Evolutionary conservation across 768 basidiomycete genomes (phyloP), one percentile per base, ranked within the genome.

Genomic region (Leccinum longicurvipes): DNA sequence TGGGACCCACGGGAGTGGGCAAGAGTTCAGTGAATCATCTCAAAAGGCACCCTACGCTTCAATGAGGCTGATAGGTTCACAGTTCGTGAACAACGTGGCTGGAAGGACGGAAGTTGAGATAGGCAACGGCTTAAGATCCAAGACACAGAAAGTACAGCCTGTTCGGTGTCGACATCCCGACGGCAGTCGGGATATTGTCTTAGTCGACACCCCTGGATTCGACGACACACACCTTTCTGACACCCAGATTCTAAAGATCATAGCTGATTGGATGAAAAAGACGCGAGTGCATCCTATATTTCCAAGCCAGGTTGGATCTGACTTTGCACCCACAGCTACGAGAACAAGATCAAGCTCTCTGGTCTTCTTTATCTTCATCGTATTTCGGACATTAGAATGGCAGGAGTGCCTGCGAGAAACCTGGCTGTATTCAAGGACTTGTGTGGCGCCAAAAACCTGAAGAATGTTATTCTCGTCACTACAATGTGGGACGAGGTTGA

Each of bases 151-250:
- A 1, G 47, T 63, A 17, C 46, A 54, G 24, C 12, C 54, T 4
- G 14, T 63, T 15, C 54, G 47, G 2, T 63, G 58, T 50, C 12
- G 14, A 14, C 61, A 63, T 14, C 61, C 62, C 6, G 58, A 63
- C 3, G 52, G 61, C 10, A 3, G 12, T 31, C 57, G 54, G 27
- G 54, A 42, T 25, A 51, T 63, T 32, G 32, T 63, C 28, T 31
- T 63, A n/a, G 57, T 62, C 5, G 60, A 62, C 28, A 62, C 60
- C 3, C 61, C 61, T 4, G 60, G 53, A 31, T 63, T 63, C 24
- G 52, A 63, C 14, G 61, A 63, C 21, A 63, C 60, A 6, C 2
- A 24, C 11, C 50, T 51, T 11, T 52, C 54, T 4, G 61, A 63
- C n/a, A 2, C 24, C 4, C 47, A 54, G 47, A 44, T 63, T 41